phyloP scores from a whole-genome alignment of 1,139 yeast species.

The Geotrichum cucujoidarum region DNA sequence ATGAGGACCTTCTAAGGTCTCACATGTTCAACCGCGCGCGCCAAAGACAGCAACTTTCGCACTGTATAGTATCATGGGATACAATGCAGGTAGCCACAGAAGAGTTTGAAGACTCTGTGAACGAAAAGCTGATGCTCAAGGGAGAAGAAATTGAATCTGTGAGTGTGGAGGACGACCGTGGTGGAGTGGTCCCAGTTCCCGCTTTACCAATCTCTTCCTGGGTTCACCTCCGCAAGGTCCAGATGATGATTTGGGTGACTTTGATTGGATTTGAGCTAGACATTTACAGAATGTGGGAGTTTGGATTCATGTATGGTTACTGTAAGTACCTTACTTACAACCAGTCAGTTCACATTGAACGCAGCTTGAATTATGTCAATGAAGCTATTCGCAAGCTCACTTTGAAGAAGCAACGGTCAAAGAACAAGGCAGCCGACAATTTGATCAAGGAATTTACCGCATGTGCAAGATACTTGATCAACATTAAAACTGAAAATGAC shows the following conservation, averaged over 20 bases:
- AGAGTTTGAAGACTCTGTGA: conserved; percentile 88
- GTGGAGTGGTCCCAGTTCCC: conserved; percentile 26
- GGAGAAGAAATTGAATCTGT: conserved; percentile 9
- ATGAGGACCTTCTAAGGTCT: conserved; percentile 10
- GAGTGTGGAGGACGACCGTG: conserved; percentile 4
- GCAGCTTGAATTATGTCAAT: conserved; percentile 46
- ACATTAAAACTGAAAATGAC: conserved; percentile 38
- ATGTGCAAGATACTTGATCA: conserved; percentile 29
- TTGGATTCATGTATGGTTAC: conserved; percentile 65
- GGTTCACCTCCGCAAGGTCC: conserved; percentile 60
- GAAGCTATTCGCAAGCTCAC: conserved; percentile 28
- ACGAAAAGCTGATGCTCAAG: conserved; percentile 40
- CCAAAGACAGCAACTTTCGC: conserved; percentile 66
- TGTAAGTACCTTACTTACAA: conserved; percentile 47
- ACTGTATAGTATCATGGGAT: conserved; percentile 64
- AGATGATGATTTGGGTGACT: conserved; percentile 65
- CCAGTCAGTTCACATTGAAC: conserved; percentile 46
- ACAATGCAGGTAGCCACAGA: conserved; percentile 82
- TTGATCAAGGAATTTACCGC: conserved; percentile 10
- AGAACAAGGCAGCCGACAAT: not conserved
- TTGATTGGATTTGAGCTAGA: conserved; percentile 75
- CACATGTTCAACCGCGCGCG: conserved; percentile 64
- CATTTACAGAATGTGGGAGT: conserved; percentile 68
- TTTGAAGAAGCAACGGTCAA: conserved; percentile 32
- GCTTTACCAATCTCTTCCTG: conserved; percentile 62